phyloP scores from a whole-genome alignment of 2,329 filamentous ascomycete species.

The Pseudocercospora fuligena region DNA sequence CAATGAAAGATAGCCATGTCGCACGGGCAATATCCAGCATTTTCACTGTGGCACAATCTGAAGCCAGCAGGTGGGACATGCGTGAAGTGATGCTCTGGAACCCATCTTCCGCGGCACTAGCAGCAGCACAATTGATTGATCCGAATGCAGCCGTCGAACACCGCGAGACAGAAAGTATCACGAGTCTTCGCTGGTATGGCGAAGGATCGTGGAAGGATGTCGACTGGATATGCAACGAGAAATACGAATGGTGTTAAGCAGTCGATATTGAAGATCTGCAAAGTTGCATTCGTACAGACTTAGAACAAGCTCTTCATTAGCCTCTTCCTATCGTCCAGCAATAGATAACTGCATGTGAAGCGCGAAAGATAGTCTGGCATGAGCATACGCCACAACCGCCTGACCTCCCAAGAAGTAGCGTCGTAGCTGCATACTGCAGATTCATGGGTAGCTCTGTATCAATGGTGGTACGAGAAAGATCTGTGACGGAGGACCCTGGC shows the following conservation, averaged over 20 bases:
- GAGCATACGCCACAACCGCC: slow-evolving; percentile 14
- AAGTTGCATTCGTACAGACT: not conserved
- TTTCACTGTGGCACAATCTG: slow-evolving; percentile 67
- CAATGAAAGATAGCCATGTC: slow-evolving; percentile 24
- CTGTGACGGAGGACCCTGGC: not conserved
- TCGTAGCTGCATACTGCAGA: not conserved
- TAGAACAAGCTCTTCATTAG: not conserved
- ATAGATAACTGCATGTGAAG: slow-evolving; percentile 10
- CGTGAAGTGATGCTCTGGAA: slow-evolving; percentile 82
- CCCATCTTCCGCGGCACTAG: slow-evolving; percentile 60
- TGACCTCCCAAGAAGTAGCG: not conserved
- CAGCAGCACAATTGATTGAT: slow-evolving; percentile 53
- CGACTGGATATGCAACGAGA: slow-evolving; percentile 77
- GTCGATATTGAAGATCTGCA: slow-evolving; percentile 17
- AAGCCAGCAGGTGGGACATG: slow-evolving; percentile 75
- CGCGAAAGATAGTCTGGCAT: not conserved
- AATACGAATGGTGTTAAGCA: slow-evolving; percentile 73
- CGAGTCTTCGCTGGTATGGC: slow-evolving; percentile 74
- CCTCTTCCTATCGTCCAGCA: not conserved
- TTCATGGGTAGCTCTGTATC: slow-evolving; percentile 9
- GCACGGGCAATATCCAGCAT: slow-evolving; percentile 65
- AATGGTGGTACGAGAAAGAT: slow-evolving; percentile 11
- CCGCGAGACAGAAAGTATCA: slow-evolving; percentile 69
- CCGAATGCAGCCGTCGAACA: slow-evolving; percentile 56
- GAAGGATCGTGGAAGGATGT: slow-evolving; percentile 55